Percentiles rank a stretch among this genome's conserved stretches.
Evolutionary conservation across 1,139 yeast genomes (phyloP).

Genomic region (Yamadazyma triangularis): DNA sequence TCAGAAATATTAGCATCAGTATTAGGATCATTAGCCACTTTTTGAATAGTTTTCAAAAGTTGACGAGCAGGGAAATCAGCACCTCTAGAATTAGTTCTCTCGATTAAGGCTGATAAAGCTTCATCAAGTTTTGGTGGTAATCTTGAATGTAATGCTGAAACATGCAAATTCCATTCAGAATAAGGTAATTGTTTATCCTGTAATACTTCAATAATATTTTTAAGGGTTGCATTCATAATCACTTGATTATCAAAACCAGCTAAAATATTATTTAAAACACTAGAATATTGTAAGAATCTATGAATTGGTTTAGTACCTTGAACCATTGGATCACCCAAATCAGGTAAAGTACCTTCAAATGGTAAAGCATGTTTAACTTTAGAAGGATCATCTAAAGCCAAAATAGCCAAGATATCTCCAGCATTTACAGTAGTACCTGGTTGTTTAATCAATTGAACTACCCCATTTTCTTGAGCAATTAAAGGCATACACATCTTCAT

Average conservation of each 20-base stretch:
- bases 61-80: slow-evolving; percentile 95
- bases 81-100: slow-evolving; percentile 60
- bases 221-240: slow-evolving; percentile 78
- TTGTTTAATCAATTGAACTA: slow-evolving; percentile 87
- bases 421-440: slow-evolving; percentile 97
- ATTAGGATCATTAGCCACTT: slow-evolving; percentile 47
- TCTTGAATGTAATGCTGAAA: slow-evolving; percentile 90
- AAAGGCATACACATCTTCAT: slow-evolving; percentile 98
- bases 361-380: slow-evolving; percentile 97
- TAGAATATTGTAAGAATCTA: slow-evolving; percentile 55
- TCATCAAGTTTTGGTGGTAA: slow-evolving; percentile 75
- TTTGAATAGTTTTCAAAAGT: slow-evolving; percentile 55
- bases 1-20: slow-evolving; percentile 48
- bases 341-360: slow-evolving; percentile 90
- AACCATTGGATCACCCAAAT: slow-evolving; percentile 75
- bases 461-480: slow-evolving; percentile 89
- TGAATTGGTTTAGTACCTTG: slow-evolving; percentile 84
- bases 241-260: slow-evolving; percentile 94
- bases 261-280: slow-evolving; percentile 71
- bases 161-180: slow-evolving; percentile 84
- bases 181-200: slow-evolving; percentile 81
- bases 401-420: slow-evolving; percentile 93
- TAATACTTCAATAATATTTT: slow-evolving; percentile 65
- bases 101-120: slow-evolving; percentile 59
- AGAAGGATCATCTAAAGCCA: slow-evolving; percentile 93